Evolutionary conservation across 2,329 filamentous ascomycete species (phyloP).

Genomic region (Aciculosporium take): DNA sequence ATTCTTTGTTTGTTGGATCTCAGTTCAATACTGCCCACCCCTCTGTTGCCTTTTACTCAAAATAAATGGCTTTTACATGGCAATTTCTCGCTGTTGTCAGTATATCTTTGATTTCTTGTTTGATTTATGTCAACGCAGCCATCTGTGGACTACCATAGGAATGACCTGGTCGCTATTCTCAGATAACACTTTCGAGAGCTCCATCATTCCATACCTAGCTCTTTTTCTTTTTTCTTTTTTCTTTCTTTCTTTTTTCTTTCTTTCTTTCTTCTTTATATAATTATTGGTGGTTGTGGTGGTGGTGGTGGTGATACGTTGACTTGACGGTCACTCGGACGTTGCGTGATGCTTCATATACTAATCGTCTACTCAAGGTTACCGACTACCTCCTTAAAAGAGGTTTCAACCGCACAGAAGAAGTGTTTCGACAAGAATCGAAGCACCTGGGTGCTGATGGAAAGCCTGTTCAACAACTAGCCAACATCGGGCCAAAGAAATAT

Average conservation of each 20-base stretch:
- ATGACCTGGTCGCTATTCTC: background rate
- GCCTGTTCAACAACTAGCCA: slow-evolving; percentile 55
- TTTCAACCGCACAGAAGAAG: slow-evolving; percentile 82
- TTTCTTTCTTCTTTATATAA: too few relatives aligned
- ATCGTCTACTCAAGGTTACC: slow-evolving; percentile 43
- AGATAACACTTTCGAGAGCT: background rate
- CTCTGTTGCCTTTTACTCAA: background rate
- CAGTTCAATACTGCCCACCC: background rate
- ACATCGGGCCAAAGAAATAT: slow-evolving; percentile 64
- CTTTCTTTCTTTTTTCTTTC: too few relatives aligned
- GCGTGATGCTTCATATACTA: slow-evolving; percentile 4
- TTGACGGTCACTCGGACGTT: background rate
- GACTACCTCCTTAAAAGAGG: slow-evolving; percentile 95
- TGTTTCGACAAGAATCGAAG: slow-evolving; percentile 80
- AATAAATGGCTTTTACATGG: background rate
- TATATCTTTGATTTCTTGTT: background rate
- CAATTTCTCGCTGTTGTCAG: background rate
- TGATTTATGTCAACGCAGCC: background rate
- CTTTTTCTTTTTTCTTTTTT: background rate
- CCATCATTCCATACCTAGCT: background rate
- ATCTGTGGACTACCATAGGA: background rate
- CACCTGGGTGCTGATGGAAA: slow-evolving; percentile 69
- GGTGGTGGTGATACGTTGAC: too few relatives aligned
- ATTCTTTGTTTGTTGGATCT: background rate
- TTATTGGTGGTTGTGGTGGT: too few relatives aligned